Evolutionary conservation across 1,284 basidiomycete species (phyloP).

Genomic region (Mycena sp.): DNA sequence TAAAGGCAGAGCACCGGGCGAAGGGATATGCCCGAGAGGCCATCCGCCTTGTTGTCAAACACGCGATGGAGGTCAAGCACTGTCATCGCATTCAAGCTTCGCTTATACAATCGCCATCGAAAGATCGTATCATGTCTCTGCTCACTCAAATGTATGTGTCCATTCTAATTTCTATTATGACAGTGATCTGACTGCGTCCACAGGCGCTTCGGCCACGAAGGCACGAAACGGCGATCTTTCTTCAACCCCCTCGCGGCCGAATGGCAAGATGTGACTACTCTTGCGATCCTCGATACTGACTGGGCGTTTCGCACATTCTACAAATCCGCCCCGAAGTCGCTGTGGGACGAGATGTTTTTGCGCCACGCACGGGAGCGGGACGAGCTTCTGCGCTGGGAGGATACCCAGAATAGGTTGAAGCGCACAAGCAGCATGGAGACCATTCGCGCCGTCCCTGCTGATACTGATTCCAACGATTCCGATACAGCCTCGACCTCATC

Average conservation of each 20-base stretch:
- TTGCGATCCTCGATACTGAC: slow-evolving; percentile 70
- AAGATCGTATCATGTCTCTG: slow-evolving; percentile 50
- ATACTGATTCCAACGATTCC: background rate
- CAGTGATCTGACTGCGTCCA: slow-evolving; percentile 15
- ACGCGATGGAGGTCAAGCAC: slow-evolving; percentile 56
- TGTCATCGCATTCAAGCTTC: slow-evolving; percentile 67
- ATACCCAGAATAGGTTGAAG: slow-evolving; percentile 36
- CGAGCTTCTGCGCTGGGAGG: slow-evolving; percentile 63
- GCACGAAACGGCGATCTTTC: slow-evolving; percentile 61
- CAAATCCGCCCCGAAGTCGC: slow-evolving; percentile 44
- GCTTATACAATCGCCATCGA: slow-evolving; percentile 52
- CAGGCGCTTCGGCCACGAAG: slow-evolving; percentile 68
- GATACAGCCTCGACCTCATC: background rate
- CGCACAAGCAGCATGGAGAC: slow-evolving; percentile 50
- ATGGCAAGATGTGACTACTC: slow-evolving; percentile 68
- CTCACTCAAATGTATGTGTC: slow-evolving; percentile 53
- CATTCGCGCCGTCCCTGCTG: slow-evolving; percentile 31
- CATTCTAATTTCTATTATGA: background rate
- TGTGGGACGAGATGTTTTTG: slow-evolving; percentile 72
- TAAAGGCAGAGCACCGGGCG: slow-evolving; percentile 47
- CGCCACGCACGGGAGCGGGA: slow-evolving; percentile 68
- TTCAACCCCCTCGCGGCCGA: slow-evolving; percentile 52
- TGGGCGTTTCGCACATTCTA: slow-evolving; percentile 53
- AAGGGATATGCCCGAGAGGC: slow-evolving; percentile 56
- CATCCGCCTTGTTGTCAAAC: slow-evolving; percentile 52